Evolutionary conservation across 1,284 basidiomycete species (phyloP), one percentile per base, ranked within the genome.

Genomic region (Takashimella koratensis): DNA sequence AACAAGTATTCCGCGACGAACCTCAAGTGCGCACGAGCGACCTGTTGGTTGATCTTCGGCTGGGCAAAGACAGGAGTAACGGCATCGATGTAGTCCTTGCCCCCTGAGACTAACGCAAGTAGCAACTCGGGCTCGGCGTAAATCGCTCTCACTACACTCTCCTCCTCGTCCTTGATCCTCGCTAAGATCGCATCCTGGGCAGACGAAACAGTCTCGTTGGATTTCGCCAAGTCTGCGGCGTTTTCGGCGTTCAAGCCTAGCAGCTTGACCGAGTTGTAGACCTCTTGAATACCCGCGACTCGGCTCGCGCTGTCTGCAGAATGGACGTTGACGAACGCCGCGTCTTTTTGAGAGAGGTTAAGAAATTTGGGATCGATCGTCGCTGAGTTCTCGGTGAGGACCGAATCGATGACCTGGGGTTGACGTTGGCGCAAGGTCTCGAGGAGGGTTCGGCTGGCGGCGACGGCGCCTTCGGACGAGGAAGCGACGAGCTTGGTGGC

Each of bases 111-210:
- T 25, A 83, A 63, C 0, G 80, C 78, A 3, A 82, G 72, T 42
- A 88, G 66, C 1, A 74, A 48, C 4, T 73, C 63, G 0, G 83
- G 75, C 5, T 79, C 69, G 1, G 76, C 73, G 68, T 92, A 92
- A 2, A 94, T 75, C 0, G 80, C 81, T 36, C 85, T 78, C 11
- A 91, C 71, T 8, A 94, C 86, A 0, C 73, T 63, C 1, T 76
- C 57, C 30, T 83, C 80, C 3, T 80, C 77, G 64, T 95, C 91
- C 46, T 84, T 80, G 3, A 88, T 68, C 2, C 88, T 82, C 12
- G 83, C 80, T 19, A 85, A 51, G 4, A 79, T 43, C 2, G 71
- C 68, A 6, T 66, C 58, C 45, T 63, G 65, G n/a, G 72, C 59
- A 4, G 71, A 71, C 1, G 50, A 42, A 16, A 59, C 51, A 45